A percentile compares a stretch with the other conserved stretches of the same genome.
These are phyloP conservation scores for Penicillium sp. DNA, from an alignment of 2,329 filamentous ascomycete genomes.

Conservation along the genomic window DNA sequence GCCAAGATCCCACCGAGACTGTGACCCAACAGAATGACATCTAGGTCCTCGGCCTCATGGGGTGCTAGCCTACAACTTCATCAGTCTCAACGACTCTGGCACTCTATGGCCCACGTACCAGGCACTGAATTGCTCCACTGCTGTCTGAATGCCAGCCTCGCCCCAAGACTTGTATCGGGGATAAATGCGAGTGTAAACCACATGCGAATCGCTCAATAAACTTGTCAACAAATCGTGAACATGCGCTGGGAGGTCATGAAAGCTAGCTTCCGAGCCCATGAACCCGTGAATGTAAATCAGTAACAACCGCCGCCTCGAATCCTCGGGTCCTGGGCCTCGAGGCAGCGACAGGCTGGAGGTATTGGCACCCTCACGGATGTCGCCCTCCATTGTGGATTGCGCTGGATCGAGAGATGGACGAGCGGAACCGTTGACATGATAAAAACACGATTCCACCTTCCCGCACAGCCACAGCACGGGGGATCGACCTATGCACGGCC, in stretches of 20 bases:
- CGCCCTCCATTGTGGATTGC: slow-evolving; percentile 7
- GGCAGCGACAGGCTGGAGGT: slow-evolving; percentile 12
- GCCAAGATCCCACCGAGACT: slow-evolving; percentile 85
- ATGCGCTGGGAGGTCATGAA: slow-evolving; percentile 83
- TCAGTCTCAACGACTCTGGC: background rate
- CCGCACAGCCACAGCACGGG: slow-evolving; percentile 10
- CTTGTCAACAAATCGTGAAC: slow-evolving; percentile 71
- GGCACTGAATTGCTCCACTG: slow-evolving; percentile 75
- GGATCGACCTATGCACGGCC: slow-evolving; percentile 15
- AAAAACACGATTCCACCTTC: slow-evolving; percentile 9
- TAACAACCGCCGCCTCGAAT: slow-evolving; percentile 56
- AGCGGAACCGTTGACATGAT: slow-evolving; percentile 1
- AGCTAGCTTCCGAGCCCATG: slow-evolving; percentile 83
- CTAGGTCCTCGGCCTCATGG: slow-evolving; percentile 70
- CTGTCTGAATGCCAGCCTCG: slow-evolving; percentile 52
- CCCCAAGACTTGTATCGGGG: slow-evolving; percentile 44
- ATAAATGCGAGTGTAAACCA: slow-evolving; percentile 74
- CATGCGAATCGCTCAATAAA: slow-evolving; percentile 68
- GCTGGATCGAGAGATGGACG: background rate
- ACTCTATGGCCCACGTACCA: slow-evolving; percentile 54
- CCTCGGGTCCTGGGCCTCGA: background rate
- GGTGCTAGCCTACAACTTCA: slow-evolving; percentile 60
- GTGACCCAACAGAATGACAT: slow-evolving; percentile 80
- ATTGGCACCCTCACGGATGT: slow-evolving; percentile 4
- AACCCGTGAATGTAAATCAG: slow-evolving; percentile 88